phyloP scores from a whole-genome alignment of 805 yeast genomes.

The Tetrapisispora arboricola region DNA sequence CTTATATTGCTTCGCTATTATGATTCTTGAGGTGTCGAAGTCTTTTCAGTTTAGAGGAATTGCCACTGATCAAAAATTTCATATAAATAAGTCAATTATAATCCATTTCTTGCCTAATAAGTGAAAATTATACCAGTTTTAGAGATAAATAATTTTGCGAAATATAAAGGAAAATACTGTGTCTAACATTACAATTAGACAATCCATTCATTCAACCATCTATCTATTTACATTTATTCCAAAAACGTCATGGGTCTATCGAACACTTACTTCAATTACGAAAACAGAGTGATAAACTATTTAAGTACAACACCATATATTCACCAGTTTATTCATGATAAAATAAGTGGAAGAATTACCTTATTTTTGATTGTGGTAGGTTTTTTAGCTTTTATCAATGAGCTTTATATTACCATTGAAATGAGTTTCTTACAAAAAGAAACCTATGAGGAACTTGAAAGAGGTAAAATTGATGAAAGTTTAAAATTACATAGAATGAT shows the following conservation, averaged over 20 bases:
- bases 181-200: too few species aligned
- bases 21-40: too few species aligned
- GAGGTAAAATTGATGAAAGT: slow-evolving; percentile 23
- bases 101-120: too few species aligned
- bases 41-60: too few species aligned
- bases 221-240: not conserved
- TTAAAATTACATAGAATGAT: slow-evolving; percentile 24
- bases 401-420: slow-evolving; percentile 26
- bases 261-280: slow-evolving; percentile 14
- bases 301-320: slow-evolving; percentile 14
- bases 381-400: slow-evolving; percentile 25
- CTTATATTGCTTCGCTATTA: too few species aligned
- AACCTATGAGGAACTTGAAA: slow-evolving; percentile 25
- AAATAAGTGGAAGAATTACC: slow-evolving; percentile 27
- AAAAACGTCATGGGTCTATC: not conserved
- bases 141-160: too few species aligned
- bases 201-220: too few species aligned
- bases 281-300: slow-evolving; percentile 10
- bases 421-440: slow-evolving; percentile 27
- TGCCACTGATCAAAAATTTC: too few species aligned
- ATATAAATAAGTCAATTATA: too few species aligned
- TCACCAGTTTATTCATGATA: slow-evolving; percentile 20
- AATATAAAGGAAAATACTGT: too few species aligned
- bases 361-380: slow-evolving; percentile 25
- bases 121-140: too few species aligned